Evolutionary conservation across 257 asterid species (phyloP), one percentile per base, ranked within the genome.

Genomic region (Primulina eburnea): DNA sequence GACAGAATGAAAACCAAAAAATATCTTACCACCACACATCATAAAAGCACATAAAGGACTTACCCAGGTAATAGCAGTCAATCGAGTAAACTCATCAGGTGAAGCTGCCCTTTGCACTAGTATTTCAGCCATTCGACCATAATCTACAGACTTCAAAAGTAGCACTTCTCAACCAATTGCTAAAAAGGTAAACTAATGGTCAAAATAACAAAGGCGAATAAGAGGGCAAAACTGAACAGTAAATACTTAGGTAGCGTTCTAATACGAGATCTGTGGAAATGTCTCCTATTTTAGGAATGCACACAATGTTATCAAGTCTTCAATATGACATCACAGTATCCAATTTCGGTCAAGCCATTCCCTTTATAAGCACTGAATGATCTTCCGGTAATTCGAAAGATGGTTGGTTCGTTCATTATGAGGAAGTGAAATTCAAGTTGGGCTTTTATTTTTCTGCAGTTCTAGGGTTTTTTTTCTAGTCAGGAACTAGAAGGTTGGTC

Each of bases 111-210:
- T 88, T 74, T 95, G 96, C 47, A 95, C 97, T 82, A 95, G 78
- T 78, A 95, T 95, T 84, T 95, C 99, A 73, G 98, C 95, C 99
- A 95, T 95, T 80, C 98, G 97, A 75, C 99, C 98, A 82, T 95
- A 95, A 89, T 95, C 99, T 85, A 95, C 99, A 81, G 98, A 95
- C 99, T 95, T 83, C 80, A 87, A 82, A 74, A 74, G 73, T 59
- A 76, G 60, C 74, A 77, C 52, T 75, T 43, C 58, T 79, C 64
- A 68, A 69, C 2, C 17, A 50, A 50, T 17, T 50, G 57, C 21
- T 50, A 16, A 14, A 50, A 16, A 50, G 18, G 74, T 37, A 60
- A 68, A 71, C 34, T 53, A 71, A 16, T 60, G 35, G 20, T 58
- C 30, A 24, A 56, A 34, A 63, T 7, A 66, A 68, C 5, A 50